phyloP scores from a whole-genome alignment of 805 yeast genomes.

The Hanseniaspora valbyensis region DNA sequence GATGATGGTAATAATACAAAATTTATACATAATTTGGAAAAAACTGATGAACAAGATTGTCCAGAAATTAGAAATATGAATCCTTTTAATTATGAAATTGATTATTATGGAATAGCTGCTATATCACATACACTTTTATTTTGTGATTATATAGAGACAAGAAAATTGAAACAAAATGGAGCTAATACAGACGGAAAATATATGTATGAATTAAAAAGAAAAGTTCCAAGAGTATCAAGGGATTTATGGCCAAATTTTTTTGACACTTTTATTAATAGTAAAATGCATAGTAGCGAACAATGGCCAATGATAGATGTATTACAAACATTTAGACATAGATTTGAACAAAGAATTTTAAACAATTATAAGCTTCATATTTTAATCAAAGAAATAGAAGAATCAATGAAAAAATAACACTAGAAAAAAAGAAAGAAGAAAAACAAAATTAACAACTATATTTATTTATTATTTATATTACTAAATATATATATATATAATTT shows the following conservation, averaged over 20 bases:
- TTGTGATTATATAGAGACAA: slow-evolving; percentile 50
- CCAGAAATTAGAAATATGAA: slow-evolving; percentile 48
- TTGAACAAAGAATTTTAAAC: slow-evolving; percentile 13
- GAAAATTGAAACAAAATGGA: slow-evolving; percentile 18
- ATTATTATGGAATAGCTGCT: slow-evolving; percentile 72
- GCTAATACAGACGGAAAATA: slow-evolving; percentile 30
- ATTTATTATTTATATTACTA: neutral
- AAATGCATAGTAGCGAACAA: slow-evolving; percentile 20
- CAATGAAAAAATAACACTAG: neutral
- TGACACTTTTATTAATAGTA: slow-evolving; percentile 52
- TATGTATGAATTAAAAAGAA: slow-evolving; percentile 45
- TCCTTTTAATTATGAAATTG: slow-evolving; percentile 72
- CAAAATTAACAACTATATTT: neutral
- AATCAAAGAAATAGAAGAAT: neutral
- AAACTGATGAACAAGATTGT: slow-evolving; percentile 57
- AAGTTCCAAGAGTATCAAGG: slow-evolving; percentile 50
- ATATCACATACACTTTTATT: slow-evolving; percentile 62
- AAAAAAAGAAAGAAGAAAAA: neutral
- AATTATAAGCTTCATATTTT: neutral
- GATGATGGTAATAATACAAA: slow-evolving; percentile 36
- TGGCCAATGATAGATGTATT: slow-evolving; percentile 36
- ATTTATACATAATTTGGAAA: slow-evolving; percentile 49
- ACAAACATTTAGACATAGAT: slow-evolving; percentile 26
- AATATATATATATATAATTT: slow-evolving; percentile 5
- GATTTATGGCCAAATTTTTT: slow-evolving; percentile 58